Base-by-base conservation (phyloP, 2,329 filamentous ascomycete species). In the Ceratocystiopsis minuta region DNA sequence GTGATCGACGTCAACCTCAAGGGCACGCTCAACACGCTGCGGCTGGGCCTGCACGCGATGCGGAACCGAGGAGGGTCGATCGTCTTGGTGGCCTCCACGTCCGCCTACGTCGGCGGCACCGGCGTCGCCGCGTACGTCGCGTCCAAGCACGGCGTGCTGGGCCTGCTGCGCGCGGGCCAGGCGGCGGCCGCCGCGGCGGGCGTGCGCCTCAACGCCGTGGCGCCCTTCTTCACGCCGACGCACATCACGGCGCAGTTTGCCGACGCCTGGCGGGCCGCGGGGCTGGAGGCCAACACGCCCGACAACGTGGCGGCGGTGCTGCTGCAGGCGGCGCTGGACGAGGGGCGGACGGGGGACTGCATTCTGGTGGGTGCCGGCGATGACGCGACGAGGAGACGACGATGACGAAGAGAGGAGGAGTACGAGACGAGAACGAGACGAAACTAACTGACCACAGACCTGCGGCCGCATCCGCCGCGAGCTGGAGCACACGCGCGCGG, bases 111-210 rank as follows among this genome's bases (percentile, higher is more conserved):
- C 20, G 78, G 77, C 0, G 62, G 77, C 18, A 72, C 72, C 0
- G 70, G 74, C 0, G 52, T 81, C 37, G 75, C 76, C 2, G 81
- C 77, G 76, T 81, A 81, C 52, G 80, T 80, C 52, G 73, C 76
- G 1, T 72, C 68, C 36, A 82, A 82, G 54, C 75, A 70, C 36
- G 50, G 44, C 31, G 46, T 51, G 11, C 43, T 51, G 6, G 46
- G 48, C 6, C 24, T 52, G 45, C 44, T 46, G 37, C 39, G 45
- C 11, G 40, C 45, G 11, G 16, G 32, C 32, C 38, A 37, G 9
- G 6, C 39, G 9, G 18, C 39, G 13, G 59, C 62, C 10, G 47
- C 50, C 1, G 40, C 55, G 36, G 42, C 55, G 3, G 48, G 51
- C 28, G 53, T 66, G 9, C 50, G 60, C 10, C 51, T 64, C 16